phyloP scores from a whole-genome alignment of 306 rosid genomes.

The Pachyrhizus erosus region DNA sequence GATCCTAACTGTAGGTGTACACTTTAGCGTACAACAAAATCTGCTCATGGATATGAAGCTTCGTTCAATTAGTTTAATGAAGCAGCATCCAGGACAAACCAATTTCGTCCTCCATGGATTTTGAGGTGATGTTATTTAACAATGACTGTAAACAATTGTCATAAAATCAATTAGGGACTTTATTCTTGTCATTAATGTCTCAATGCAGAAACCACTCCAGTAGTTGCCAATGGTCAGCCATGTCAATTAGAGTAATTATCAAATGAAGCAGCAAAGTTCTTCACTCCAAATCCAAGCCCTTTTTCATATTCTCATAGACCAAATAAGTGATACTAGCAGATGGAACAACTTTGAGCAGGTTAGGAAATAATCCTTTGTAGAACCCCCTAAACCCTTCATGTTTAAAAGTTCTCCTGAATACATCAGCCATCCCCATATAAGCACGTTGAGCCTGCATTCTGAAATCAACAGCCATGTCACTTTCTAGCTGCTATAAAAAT shows the following conservation, averaged over 20 bases:
- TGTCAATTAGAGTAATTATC: constrained; percentile 4
- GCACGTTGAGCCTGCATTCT: constrained; percentile 81
- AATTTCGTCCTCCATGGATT: neutral
- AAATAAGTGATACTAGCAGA: constrained; percentile 19
- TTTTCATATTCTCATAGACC: constrained; percentile 20
- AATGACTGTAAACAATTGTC: neutral
- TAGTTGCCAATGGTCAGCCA: constrained; percentile 18
- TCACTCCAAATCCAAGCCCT: constrained; percentile 16
- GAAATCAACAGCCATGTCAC: constrained; percentile 26
- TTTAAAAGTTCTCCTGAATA: constrained; percentile 67
- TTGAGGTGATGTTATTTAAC: constrained; percentile 6
- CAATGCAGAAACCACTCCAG: neutral
- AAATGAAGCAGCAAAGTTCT: neutral
- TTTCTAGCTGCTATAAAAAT: neutral
- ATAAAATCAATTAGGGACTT: constrained; percentile 14
- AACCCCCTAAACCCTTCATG: constrained; percentile 69
- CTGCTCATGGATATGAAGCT: constrained; percentile 6
- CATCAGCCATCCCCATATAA: constrained; percentile 71
- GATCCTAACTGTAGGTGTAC: neutral
- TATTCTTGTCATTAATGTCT: constrained; percentile 3
- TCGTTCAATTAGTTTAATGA: neutral
- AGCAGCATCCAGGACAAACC: neutral
- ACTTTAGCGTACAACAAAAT: constrained; percentile 2
- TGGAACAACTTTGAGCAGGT: constrained; percentile 16
- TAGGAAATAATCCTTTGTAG: constrained; percentile 52